These are phyloP conservation scores for Parathielavia appendiculata DNA, from an alignment of 495 filamentous ascomycete species.

Conservation along the genomic window DNA sequence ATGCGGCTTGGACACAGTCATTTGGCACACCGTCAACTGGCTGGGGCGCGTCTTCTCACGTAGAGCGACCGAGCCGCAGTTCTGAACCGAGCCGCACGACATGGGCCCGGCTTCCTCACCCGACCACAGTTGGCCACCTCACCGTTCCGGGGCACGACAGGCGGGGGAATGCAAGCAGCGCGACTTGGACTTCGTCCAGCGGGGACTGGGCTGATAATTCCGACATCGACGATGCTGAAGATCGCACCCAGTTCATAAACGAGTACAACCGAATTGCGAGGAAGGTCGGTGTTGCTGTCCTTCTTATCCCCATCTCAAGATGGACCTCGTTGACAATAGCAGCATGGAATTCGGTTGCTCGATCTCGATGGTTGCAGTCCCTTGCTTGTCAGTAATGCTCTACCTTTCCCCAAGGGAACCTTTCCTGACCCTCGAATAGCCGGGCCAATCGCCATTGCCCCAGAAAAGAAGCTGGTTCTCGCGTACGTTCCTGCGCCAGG, in stretches of 20 bases:
- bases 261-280: slow-evolving; percentile 54
- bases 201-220: slow-evolving; percentile 29
- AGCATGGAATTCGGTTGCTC: slow-evolving; percentile 41
- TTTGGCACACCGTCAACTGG: slow-evolving; percentile 16
- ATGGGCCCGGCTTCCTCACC: slow-evolving; percentile 13
- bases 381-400: slow-evolving; percentile 17
- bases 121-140: slow-evolving; percentile 24
- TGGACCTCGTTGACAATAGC: slow-evolving; percentile 11
- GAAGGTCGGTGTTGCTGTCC: slow-evolving; percentile 32
- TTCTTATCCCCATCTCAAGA: background rate
- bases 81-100: slow-evolving; percentile 1
- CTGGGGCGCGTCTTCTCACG: slow-evolving; percentile 10
- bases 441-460: slow-evolving; percentile 13
- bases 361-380: slow-evolving; percentile 25
- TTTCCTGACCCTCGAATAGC: slow-evolving; percentile 15
- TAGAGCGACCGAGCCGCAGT: slow-evolving; percentile 7
- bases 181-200: slow-evolving; percentile 45
- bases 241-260: slow-evolving; percentile 39
- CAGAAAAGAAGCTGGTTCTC: slow-evolving; percentile 32
- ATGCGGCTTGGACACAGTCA: slow-evolving; percentile 12
- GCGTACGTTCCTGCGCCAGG: slow-evolving; percentile 30
- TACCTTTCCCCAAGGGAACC: background rate
- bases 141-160: slow-evolving; percentile 14
- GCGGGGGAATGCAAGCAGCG: slow-evolving; percentile 31
- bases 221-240: slow-evolving; percentile 41